Percentiles rank a stretch among this genome's conserved stretches.
These are phyloP conservation scores for Zea mays DNA, from an alignment of 176 grass and related monocot species.

Conservation along the genomic window Zm-B73-REFERENCE-NAM-5.0 NC_050096.1:272764501-272765000, in stretches of 20 bases:
- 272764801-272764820: conserved; percentile 24
- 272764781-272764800: conserved; percentile 3
- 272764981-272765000: neutral
- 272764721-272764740: conserved; percentile 82
- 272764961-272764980: conserved; percentile 32
- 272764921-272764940: neutral
- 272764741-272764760: conserved; percentile 96
- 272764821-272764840: neutral
- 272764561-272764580: neutral
- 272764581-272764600: conserved; percentile 24
- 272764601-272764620: conserved; percentile 6
- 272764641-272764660: conserved; percentile 59
- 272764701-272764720: conserved; percentile 87
- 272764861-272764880: neutral
- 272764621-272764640: neutral
- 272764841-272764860: conserved; percentile 15
- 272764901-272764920: neutral
- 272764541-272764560: conserved; percentile 70
- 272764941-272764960: neutral
- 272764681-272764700: conserved; percentile 93
- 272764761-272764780: conserved; percentile 94
- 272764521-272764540: conserved; percentile 94
- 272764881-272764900: conserved; percentile 18
- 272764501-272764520: conserved; percentile 80
- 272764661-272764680: conserved; percentile 91